Base-by-base conservation (phyloP, 2,329 filamentous ascomycete genomes). In the Orbilia oligospora region DNA sequence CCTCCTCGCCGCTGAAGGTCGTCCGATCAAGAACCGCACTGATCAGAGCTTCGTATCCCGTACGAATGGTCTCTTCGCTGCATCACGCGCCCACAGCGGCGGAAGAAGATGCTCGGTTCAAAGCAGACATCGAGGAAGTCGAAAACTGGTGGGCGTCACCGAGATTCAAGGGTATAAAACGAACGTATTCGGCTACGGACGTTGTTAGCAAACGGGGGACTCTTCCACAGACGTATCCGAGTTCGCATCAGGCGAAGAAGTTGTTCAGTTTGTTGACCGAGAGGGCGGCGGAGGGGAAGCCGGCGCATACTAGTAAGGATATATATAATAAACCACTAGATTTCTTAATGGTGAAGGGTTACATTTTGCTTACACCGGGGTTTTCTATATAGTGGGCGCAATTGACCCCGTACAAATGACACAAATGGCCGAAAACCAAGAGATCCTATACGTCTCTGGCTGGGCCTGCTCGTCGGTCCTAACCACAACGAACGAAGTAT, bases 361-460 rank as follows among this genome's bases (percentile, higher is more conserved):
- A 30, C 6, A 30, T 3, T 30, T 30, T 30, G 6, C 27, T 30
- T 30, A 30, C 27, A 30, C 6, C n/a, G n/a, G 27, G 27, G 27
- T 30, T 6, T 30, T 30, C 30, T 20, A 36, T 61, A 33, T 80
- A 95, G 93, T 99, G 92, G 96, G 96, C 82, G 96, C 94, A 77
- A 97, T 99, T 85, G 96, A 99, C 83, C 96, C 96, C n/a, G 91
- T 98, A 10, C 96, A 99, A 86, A 98, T 99, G 96, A 97, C 96
- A 61, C 96, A 99, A 85, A 96, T 98, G 87, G 96, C 96, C 16
- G 90, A 93, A 5, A 93, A 98, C 86, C 96, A 98, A 84, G 95
- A 99, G 84, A 92, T 97, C 18, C 88, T 99, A 55, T 99, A 99
- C 85, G 88, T 99, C 80, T 97, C 94, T 0, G 96, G 96, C 80